Evolutionary conservation across 306 rosid genomes (phyloP).

Genomic region (Inga oerstediana): DNA sequence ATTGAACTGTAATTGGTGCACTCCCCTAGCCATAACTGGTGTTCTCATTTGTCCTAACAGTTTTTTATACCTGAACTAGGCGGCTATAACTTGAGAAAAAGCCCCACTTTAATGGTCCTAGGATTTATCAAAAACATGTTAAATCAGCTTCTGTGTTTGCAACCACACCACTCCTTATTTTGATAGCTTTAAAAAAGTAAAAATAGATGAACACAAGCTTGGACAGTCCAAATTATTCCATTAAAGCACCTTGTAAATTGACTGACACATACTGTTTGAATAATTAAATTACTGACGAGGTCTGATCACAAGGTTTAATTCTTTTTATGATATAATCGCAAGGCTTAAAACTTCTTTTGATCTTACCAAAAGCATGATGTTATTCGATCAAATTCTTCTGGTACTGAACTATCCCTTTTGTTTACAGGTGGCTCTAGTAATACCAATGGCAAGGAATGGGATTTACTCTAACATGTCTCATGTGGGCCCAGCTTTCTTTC

Average conservation of each 20-base stretch:
- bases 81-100: not conserved
- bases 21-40: not conserved
- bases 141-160: not conserved
- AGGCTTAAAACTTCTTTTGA: not conserved
- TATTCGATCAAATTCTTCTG: not conserved
- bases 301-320: not conserved
- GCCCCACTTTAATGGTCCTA: not conserved
- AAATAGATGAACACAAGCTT: not conserved
- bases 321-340: not conserved
- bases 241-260: not conserved
- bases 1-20: not conserved
- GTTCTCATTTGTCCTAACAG: not conserved
- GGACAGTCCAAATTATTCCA: not conserved
- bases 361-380: not conserved
- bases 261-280: not conserved
- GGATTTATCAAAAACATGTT: not conserved
- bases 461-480: not conserved
- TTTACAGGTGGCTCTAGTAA: not conserved
- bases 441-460: not conserved
- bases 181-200: not conserved
- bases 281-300: not conserved
- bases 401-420: not conserved
- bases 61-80: not conserved
- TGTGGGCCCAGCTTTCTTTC: not conserved
- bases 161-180: not conserved